phyloP scores from a whole-genome alignment of 306 rosid species.

The Lathyrus aphaca region DNA sequence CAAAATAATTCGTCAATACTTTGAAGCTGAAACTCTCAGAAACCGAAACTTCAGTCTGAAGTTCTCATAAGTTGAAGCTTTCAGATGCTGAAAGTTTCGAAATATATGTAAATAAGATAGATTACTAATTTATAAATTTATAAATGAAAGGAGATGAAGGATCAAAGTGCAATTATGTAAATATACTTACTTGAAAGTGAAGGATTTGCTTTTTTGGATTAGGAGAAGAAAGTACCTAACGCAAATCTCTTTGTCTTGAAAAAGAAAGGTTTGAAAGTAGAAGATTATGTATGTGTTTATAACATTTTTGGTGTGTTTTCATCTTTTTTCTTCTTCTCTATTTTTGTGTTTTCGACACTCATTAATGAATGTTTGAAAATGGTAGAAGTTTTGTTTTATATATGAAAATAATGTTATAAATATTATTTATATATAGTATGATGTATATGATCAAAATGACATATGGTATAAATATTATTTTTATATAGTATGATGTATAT shows the following conservation, averaged over 20 bases:
- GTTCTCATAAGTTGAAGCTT: too few relatives aligned
- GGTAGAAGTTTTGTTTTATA: not conserved
- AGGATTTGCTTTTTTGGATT: not conserved
- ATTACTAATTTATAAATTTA: not conserved
- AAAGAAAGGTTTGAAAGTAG: constrained; percentile 20
- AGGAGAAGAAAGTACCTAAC: not conserved
- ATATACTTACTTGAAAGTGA: constrained; percentile 37
- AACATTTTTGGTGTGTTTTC: not conserved
- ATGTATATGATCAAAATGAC: constrained; percentile 11
- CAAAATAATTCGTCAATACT: too few relatives aligned
- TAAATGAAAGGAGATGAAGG: constrained; percentile 3
- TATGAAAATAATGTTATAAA: not conserved
- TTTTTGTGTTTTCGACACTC: constrained; percentile 11
- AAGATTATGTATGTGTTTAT: not conserved
- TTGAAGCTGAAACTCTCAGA: too few relatives aligned
- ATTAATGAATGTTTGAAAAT: constrained; percentile 19
- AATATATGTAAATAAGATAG: too few relatives aligned
- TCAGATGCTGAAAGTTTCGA: too few relatives aligned
- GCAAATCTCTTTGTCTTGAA: not conserved
- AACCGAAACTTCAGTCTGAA: too few relatives aligned
- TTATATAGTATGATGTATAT: too few relatives aligned
- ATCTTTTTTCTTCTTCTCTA: not conserved
- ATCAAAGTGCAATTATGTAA: constrained; percentile 1
- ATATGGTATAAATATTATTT: too few relatives aligned
- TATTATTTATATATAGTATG: not conserved